A percentile compares a stretch with the other conserved stretches of the same genome.
Conservation (phyloP, 345 rosid species). For the Citrus cavaleriei region DNA sequence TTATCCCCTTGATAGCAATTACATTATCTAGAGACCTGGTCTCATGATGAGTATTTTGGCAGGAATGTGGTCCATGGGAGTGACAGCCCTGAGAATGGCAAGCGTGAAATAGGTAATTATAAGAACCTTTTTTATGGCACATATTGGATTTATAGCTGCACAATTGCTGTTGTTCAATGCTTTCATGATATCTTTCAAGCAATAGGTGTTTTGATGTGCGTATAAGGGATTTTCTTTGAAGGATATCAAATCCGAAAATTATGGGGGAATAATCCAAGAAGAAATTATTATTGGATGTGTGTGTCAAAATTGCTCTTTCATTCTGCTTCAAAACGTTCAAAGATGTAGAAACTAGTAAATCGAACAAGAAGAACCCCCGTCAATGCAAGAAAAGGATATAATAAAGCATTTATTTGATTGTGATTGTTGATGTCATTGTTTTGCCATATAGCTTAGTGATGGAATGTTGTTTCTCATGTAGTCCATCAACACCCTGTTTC, state of each 20-base stretch:
- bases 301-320: background rate
- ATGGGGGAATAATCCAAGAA: background rate
- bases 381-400: background rate
- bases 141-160: background rate
- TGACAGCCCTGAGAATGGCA: conserved; percentile 94
- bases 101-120: conserved; percentile 76
- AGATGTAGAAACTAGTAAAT: background rate
- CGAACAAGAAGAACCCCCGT: background rate
- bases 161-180: background rate
- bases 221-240: background rate
- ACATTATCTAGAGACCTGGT: background rate
- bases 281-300: background rate
- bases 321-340: background rate
- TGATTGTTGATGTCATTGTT: background rate
- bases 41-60: conserved; percentile 29
- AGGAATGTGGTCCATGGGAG: conserved; percentile 97
- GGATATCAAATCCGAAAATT: background rate
- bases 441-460: background rate
- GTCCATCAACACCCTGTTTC: too few species aligned
- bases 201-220: background rate
- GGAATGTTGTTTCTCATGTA: background rate
- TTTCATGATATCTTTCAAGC: background rate
- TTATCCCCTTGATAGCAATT: background rate
- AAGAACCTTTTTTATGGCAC: background rate
- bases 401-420: background rate